phyloP scores from a whole-genome alignment of 208 protist species.

The Acanthamoeba culbertsoni region DNA sequence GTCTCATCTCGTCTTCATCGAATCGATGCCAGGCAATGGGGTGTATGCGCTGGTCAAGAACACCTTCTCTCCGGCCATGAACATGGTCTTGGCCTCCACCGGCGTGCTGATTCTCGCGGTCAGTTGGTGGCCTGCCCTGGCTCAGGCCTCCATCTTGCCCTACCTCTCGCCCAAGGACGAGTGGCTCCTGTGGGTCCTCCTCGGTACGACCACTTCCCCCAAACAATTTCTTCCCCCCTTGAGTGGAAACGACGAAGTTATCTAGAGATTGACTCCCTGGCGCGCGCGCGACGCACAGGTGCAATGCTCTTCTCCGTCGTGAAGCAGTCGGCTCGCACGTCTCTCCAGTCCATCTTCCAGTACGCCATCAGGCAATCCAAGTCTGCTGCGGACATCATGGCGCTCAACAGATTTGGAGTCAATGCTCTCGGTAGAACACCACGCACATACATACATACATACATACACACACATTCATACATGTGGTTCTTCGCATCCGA shows the following conservation, averaged over 20 bases:
- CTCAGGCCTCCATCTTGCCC: neutral
- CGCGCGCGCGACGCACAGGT: neutral
- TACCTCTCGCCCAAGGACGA: neutral
- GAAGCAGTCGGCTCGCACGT: slow-evolving; percentile 32
- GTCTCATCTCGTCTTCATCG: neutral
- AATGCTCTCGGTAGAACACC: slow-evolving; percentile 27
- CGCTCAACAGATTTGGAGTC: slow-evolving; percentile 41
- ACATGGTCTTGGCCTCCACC: neutral
- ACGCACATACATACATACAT: neutral
- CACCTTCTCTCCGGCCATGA: neutral
- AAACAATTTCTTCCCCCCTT: neutral
- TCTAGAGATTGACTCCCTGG: no score
- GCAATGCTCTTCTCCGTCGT: slow-evolving; percentile 45
- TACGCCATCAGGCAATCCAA: neutral
- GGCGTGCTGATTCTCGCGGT: slow-evolving; percentile 29
- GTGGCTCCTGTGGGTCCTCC: slow-evolving; percentile 3
- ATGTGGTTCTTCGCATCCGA: neutral
- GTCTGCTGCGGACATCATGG: slow-evolving; percentile 56
- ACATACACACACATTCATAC: no score
- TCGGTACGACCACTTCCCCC: neutral
- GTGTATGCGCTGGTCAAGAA: slow-evolving; percentile 20
- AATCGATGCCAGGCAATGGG: neutral
- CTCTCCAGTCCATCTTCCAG: slow-evolving; percentile 49
- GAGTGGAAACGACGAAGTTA: no score
- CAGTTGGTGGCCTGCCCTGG: slow-evolving; percentile 40